Percentiles rank a stretch among this genome's conserved stretches.
phyloP scores from a whole-genome alignment of 2,329 filamentous ascomycete species.

The Fusarium succisae region DNA sequence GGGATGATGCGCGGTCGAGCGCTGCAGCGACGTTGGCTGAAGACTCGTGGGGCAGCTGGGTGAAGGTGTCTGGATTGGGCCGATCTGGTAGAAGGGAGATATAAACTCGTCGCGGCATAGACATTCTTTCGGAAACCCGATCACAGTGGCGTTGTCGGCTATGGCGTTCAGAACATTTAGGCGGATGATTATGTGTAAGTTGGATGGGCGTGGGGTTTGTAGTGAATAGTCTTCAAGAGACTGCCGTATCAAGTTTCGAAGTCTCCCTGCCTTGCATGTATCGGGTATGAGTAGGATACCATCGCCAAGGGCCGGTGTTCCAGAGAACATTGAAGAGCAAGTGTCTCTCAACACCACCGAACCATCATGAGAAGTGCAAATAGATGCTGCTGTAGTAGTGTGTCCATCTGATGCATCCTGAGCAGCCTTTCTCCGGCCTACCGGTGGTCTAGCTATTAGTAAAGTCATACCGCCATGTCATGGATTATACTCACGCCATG shows the following conservation, averaged over 20 bases:
- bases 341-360: neutral
- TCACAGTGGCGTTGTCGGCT: neutral
- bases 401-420: neutral
- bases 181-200: neutral
- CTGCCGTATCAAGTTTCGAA: neutral
- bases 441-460: neutral
- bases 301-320: accelerated
- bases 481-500: neutral
- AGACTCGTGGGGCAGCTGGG: neutral
- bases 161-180: neutral
- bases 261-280: neutral
- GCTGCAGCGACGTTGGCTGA: neutral
- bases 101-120: neutral
- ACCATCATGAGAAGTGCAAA: neutral
- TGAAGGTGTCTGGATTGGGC: neutral
- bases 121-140: neutral
- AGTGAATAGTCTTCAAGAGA: neutral
- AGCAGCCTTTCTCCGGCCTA: neutral
- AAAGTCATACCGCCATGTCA: neutral
- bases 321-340: accelerated
- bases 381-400: neutral
- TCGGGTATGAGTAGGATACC: neutral
- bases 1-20: neutral
- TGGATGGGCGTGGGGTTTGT: neutral
- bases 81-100: neutral